Evolutionary conservation across 192 early-diverging fungal species (phyloP).

Genomic region (Coemansia sp.): DNA sequence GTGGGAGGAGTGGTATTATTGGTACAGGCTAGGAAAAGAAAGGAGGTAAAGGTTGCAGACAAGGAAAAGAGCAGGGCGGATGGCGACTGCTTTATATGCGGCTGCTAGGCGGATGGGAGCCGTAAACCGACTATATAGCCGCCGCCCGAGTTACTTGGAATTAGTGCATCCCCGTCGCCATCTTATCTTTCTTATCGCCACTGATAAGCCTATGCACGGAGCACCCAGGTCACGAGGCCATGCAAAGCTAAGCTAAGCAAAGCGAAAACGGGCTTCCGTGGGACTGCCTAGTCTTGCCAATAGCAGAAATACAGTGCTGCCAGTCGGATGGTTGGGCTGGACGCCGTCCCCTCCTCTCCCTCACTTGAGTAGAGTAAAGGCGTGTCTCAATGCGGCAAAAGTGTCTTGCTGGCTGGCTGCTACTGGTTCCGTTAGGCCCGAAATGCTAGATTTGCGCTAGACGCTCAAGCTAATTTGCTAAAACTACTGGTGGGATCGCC

Average conservation of each 20-base stretch:
- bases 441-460: neutral
- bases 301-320: no score
- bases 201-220: no score
- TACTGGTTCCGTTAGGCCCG: neutral
- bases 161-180: no score
- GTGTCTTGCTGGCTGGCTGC: neutral
- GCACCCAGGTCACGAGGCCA: no score
- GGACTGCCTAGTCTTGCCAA: no score
- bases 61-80: neutral
- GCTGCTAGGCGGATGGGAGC: no score
- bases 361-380: neutral
- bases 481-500: neutral
- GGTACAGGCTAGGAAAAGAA: conserved; percentile 1
- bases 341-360: neutral
- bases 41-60: neutral
- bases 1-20: no score
- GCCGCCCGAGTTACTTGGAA: no score
- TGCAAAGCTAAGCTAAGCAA: no score
- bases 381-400: neutral
- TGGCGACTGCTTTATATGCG: neutral
- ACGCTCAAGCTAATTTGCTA: neutral
- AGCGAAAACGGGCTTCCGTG: no score
- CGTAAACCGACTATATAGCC: no score
- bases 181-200: no score
- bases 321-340: neutral